These are phyloP conservation scores for Ceratorhiza oryzae-sativae DNA, from an alignment of 1,284 basidiomycete species.

Conservation along the genomic window DNA sequence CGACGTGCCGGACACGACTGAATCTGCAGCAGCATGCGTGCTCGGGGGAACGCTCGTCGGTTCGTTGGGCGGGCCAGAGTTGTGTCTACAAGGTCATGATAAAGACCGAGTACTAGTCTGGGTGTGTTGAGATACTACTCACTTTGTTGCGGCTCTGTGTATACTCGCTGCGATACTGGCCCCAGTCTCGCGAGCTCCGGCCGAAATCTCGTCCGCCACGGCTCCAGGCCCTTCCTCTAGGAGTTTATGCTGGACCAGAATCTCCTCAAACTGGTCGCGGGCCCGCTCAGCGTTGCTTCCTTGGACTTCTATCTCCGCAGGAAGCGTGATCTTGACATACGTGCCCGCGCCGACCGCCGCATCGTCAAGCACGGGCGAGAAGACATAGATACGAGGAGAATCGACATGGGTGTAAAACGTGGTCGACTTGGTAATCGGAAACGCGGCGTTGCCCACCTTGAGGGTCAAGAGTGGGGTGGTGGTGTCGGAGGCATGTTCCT, in stretches of 20 bases:
- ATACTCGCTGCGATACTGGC: not conserved
- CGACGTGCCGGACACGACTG: slow-evolving; percentile 27
- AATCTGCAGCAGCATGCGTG: slow-evolving; percentile 21
- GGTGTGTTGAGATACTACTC: not conserved
- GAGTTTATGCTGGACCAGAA: slow-evolving; percentile 18
- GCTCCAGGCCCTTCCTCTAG: slow-evolving; percentile 21
- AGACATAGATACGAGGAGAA: slow-evolving; percentile 31
- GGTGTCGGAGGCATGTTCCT: not conserved
- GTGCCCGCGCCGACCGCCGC: slow-evolving; percentile 17
- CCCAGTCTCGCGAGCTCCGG: slow-evolving; percentile 15
- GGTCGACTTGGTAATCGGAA: slow-evolving; percentile 21
- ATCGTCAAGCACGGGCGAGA: slow-evolving; percentile 20
- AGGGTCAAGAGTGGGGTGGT: slow-evolving; percentile 18
- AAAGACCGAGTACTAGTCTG: too few species aligned
- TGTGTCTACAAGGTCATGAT: not conserved
- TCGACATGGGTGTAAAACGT: slow-evolving; percentile 22
- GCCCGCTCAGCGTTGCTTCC: slow-evolving; percentile 22
- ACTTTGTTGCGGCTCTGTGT: slow-evolving; percentile 2
- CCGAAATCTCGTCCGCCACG: slow-evolving; percentile 13
- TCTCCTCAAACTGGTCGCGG: slow-evolving; percentile 17
- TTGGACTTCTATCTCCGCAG: slow-evolving; percentile 2
- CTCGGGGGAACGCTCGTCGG: slow-evolving; percentile 16
- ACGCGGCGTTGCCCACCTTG: slow-evolving; percentile 30
- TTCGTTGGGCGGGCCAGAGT: slow-evolving; percentile 6
- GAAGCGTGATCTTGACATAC: slow-evolving; percentile 26